A percentile compares a stretch with the other conserved stretches of the same genome.
These are phyloP conservation scores for Trapa bicornis DNA, from an alignment of 345 rosid species.

Conservation along the genomic window DNA sequence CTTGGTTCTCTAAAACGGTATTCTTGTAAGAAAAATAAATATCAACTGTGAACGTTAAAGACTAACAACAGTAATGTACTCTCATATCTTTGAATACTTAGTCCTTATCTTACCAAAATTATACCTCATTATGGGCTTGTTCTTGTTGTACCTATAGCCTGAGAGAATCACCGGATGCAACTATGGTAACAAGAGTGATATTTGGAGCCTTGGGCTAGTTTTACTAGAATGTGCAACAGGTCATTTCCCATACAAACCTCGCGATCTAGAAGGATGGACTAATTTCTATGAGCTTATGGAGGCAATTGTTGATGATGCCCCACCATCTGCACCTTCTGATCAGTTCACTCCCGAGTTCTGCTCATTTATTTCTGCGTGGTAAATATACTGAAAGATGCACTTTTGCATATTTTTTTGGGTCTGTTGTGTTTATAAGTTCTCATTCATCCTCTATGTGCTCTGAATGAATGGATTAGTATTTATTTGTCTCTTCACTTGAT, in stretches of 20 bases:
- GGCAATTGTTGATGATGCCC: constrained; percentile 72
- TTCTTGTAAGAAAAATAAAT: not conserved
- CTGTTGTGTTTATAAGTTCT: not conserved
- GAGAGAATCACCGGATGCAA: constrained; percentile 65
- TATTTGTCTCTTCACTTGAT: not conserved
- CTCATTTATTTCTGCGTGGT: constrained; percentile 85
- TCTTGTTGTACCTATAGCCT: constrained; percentile 36
- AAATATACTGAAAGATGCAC: constrained; percentile 5
- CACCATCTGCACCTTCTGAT: constrained; percentile 58
- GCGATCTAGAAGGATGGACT: constrained; percentile 53
- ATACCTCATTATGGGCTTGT: not conserved
- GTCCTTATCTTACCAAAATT: not conserved
- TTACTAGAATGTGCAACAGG: constrained; percentile 86
- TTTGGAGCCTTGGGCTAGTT: constrained; percentile 93
- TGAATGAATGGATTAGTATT: not conserved
- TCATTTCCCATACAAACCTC: constrained; percentile 68
- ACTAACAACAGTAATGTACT: not conserved
- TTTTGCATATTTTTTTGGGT: not conserved
- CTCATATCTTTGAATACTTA: not conserved
- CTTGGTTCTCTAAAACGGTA: not conserved
- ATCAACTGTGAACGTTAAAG: not conserved
- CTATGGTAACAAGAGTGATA: constrained; percentile 69
- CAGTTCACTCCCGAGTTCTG: constrained; percentile 67
- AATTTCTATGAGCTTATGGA: constrained; percentile 80
- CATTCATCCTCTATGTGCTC: not conserved